These are phyloP conservation scores for Fusarium sp. DNA, from an alignment of 2,329 filamentous ascomycete genomes.

Conservation along the genomic window DNA sequence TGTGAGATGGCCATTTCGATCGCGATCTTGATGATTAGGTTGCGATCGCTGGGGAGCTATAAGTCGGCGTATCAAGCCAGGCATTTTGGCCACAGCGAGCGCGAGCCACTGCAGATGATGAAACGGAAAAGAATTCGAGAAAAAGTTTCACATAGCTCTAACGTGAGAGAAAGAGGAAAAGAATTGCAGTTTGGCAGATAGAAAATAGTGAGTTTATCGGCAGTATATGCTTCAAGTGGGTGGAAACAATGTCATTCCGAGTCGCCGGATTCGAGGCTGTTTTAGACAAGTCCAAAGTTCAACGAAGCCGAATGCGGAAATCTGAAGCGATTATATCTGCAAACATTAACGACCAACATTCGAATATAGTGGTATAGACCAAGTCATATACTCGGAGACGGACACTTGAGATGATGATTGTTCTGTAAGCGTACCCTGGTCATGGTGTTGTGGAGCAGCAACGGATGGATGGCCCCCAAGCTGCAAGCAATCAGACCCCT, in stretches of 20 bases:
- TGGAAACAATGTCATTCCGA: conserved; percentile 23
- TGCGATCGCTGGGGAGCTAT: conserved; percentile 38
- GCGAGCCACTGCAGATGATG: conserved; percentile 17
- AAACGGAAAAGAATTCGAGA: conserved; percentile 22
- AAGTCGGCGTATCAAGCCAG: conserved; percentile 42
- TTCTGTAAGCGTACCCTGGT: conserved; percentile 12
- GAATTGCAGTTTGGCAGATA: conserved; percentile 1
- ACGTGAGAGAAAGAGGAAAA: conserved; percentile 4
- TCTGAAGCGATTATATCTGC: conserved; percentile 29
- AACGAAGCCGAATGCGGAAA: conserved; percentile 35
- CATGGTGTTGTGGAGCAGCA: conserved; percentile 34
- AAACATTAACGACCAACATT: conserved; percentile 18
- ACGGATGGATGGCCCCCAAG: conserved; percentile 11
- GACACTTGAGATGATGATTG: conserved; percentile 23
- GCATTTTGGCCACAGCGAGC: conserved; percentile 38
- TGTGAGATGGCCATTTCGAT: conserved; percentile 26
- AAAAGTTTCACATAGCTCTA: conserved; percentile 36
- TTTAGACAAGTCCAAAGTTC: conserved; percentile 33
- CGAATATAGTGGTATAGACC: conserved; percentile 9
- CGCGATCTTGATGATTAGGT: conserved; percentile 11
- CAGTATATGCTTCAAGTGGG: conserved; percentile 23
- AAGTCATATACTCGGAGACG: conserved; percentile 33
- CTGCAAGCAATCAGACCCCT: conserved; percentile 34
- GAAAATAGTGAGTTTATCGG: conserved; percentile 31
- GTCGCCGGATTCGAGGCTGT: conserved; percentile 33